Evolutionary conservation across 768 basidiomycete species (phyloP), one percentile per base, ranked within the genome.

Genomic region (Lyophyllum shimeji): DNA sequence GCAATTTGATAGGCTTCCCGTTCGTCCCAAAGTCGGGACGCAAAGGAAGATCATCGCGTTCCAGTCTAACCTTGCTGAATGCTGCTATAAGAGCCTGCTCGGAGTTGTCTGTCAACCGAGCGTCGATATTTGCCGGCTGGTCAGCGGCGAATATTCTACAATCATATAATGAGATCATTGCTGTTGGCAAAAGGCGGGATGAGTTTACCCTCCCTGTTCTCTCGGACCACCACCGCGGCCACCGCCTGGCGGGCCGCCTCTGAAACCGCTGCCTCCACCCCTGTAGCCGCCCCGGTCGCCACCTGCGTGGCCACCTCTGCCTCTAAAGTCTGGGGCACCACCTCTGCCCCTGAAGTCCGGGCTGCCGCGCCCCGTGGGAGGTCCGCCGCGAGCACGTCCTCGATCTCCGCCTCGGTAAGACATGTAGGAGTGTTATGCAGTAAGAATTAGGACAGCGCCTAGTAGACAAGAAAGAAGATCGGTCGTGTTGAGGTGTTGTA

Each of bases 1-100:
- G 77, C 15, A 89, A 66, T 43, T 73, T 79, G 62, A 84, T 75
- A 9, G 67, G 39, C 34, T 57, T 74, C 9, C 86, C 86, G 0
- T 59, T 60, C 0, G 73, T 82, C 0, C 87, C 86, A 59, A 78
- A 87, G 15, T 76, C 82, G 7, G 84, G 83, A 20, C 86, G 78
- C 9, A 83, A 59, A 15, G 86, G 86, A 40, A 92, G 67, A 13
- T 80, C 74, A 39, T 71, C 68, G 7, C 63, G 58, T 20, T 68
- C 66, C 15, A 77, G 33, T 7, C 55, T 67, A 48, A 79, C 61
- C 2, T 57, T 53, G 25, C 68, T 68, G 57, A 79, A 73, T 0
- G 73, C 63, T 7, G 63, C 53, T 2, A 85, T 65, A 25, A 85
- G 68, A 2, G 67, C 68, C 9, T 80, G 66, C 44, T 81, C 72